Evolutionary conservation across 306 rosid genomes (phyloP), one percentile per base, ranked within the genome.

Genomic region (Sicyos edulis): DNA sequence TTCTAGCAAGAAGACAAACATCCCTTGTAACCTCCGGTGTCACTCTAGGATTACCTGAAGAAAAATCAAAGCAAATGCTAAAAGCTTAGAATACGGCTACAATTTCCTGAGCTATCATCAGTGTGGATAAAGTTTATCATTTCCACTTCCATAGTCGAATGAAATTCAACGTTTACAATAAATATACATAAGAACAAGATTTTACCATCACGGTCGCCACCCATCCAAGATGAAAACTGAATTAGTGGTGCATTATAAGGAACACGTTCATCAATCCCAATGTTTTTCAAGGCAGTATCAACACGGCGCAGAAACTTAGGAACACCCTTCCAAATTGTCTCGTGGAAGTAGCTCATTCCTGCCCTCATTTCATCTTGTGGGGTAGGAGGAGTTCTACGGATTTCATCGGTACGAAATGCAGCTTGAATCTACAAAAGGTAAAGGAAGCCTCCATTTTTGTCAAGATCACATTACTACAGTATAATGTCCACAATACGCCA

Each of bases 201-300:
- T 71, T 26, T 91, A 95, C 99, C 99, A 78, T 95, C 99, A 60
- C 99, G 99, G 71, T 95, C 99, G 78, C 99, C 99, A 56, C 99
- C 99, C 99, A 95, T 95, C 99, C 99, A 95, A 72, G 99, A 95
- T 20, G 99, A 91, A 78, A 95, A 95, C 52, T 95, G 99, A 79
- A 95, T 95, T 65, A 95, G 89, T 10, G 99, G 99, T 22, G 99
- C 97, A 74, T 95, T 95, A 34, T 95, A 84, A 59, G 99, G 99
- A 68, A 95, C 88, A 4, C 97, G 96, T 32, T 95, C 97, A 24
- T 91, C 57, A 40, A 95, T 89, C 74, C 99, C 99, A 29, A 91
- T 86, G 72, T 91, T 95, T 83, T 83, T 91, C 88, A 95, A 81
- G 70, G 99, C 99, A 1, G 99, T 95, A 72, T 95, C 99, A 59